These are phyloP conservation scores for Triticum monococcum DNA, from an alignment of 176 grass and related monocot genomes.

Conservation along the genomic window DNA sequence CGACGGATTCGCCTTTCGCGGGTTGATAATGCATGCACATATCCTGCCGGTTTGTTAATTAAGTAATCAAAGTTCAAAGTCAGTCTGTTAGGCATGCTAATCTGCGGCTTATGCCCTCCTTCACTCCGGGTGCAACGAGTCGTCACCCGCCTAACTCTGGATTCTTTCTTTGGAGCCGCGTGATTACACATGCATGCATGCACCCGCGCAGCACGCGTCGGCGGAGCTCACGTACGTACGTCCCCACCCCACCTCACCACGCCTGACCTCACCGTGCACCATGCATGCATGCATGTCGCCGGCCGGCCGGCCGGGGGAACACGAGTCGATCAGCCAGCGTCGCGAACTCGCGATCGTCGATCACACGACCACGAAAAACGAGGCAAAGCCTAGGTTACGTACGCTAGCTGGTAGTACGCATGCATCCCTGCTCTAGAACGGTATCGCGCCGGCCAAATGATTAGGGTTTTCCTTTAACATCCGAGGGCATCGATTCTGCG, in stretches of 20 bases:
- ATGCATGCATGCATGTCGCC: no score
- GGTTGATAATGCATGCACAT: neutral
- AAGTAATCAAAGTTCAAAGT: neutral
- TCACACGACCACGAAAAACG: no score
- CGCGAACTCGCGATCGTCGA: no score
- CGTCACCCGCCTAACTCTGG: neutral
- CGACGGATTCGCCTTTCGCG: neutral
- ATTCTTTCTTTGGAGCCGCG: neutral
- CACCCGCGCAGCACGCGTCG: no score
- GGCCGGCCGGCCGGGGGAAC: no score
- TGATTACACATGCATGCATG: neutral
- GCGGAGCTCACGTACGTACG: neutral
- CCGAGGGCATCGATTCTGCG: neutral
- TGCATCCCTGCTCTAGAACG: neutral
- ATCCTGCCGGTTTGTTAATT: neutral
- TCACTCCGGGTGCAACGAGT: neutral
- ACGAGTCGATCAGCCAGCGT: no score
- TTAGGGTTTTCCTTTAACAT: neutral
- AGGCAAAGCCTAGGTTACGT: no score
- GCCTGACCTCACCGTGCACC: no score
- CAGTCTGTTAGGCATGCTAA: neutral
- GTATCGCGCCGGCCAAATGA: neutral
- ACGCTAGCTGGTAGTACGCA: no score
- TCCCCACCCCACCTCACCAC: neutral
- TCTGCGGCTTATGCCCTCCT: neutral